A percentile compares a stretch with the other conserved stretches of the same genome.
Evolutionary conservation across 2,329 filamentous ascomycete species (phyloP).

Genomic region (Phialophora expanda): DNA sequence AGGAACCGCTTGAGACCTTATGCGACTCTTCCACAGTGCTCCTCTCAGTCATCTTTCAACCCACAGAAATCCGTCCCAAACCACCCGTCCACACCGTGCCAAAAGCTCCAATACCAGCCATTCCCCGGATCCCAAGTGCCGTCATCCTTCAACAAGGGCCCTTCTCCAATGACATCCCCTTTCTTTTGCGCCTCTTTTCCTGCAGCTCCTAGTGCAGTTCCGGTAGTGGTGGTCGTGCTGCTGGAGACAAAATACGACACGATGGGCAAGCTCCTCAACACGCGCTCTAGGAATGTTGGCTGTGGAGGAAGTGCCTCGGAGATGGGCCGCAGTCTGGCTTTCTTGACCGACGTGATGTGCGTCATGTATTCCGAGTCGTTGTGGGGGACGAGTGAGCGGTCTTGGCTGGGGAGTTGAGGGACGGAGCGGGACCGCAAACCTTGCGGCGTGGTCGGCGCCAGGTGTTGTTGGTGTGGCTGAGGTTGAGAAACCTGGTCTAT

Average conservation of each 20-base stretch:
- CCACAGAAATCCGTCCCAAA: constrained; percentile 68
- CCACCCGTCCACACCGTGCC: constrained; percentile 61
- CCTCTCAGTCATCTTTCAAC: constrained; percentile 54
- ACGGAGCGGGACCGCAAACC: constrained; percentile 38
- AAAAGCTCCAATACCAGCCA: constrained; percentile 62
- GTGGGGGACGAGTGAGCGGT: constrained; percentile 39
- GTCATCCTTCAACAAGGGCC: constrained; percentile 52
- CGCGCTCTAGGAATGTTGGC: constrained; percentile 66
- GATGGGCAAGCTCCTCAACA: constrained; percentile 70
- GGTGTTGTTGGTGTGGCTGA: constrained; percentile 21
- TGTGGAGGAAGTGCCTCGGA: constrained; percentile 74
- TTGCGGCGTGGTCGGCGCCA: constrained; percentile 42
- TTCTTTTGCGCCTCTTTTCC: background rate
- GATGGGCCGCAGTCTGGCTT: constrained; percentile 68
- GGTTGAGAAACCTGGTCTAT: constrained; percentile 29
- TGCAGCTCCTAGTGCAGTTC: background rate
- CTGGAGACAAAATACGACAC: constrained; percentile 70
- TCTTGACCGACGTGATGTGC: constrained; percentile 67
- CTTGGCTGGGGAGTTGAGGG: constrained; percentile 33
- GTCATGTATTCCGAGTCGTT: constrained; percentile 56
- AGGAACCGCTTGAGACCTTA: background rate
- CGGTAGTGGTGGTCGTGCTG: constrained; percentile 17
- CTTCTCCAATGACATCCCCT: constrained; percentile 54
- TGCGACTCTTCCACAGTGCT: background rate
- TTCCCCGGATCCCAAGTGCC: constrained; percentile 45